Evolutionary conservation across 129 eudicot species (phyloP), one percentile per base, ranked within the genome.

Genomic region (Escallonia herrerae): DNA sequence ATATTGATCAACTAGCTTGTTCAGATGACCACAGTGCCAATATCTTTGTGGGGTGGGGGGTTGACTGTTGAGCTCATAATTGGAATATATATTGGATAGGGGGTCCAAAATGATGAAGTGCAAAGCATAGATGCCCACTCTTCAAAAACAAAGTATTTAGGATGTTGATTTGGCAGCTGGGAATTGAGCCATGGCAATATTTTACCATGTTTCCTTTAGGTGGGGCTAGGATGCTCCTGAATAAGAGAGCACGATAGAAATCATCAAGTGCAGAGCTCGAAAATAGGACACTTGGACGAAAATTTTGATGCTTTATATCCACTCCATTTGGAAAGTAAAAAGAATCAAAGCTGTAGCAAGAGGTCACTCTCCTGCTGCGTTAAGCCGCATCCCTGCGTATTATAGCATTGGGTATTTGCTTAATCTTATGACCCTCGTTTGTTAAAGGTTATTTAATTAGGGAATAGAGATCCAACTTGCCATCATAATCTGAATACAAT

Each of bases 81-180:
- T 44, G 63, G 65, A 65, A 71, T 71, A 53, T 71, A 46, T 53
- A 66, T 54, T 62, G 55, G 64, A 70, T 72, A 67, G 56, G 70
- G 46, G 68, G 63, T 47, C 67, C 56, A 52, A 37, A 66, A 55
- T 76, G 51, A 76, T 64, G 61, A 42, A 66, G 56, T 72, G 66
- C 55, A 77, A 71, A 77, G 70, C 70, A 61, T 61, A 65, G 66
- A 77, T 72, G 64, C 78, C 78, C 72, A 72, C 78, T 63, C 67
- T 54, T 48, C 4, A 53, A 48, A 58, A 68, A 63, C 9, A 40
- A 76, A 60, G 74, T 59, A 60, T 61, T 70, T 43, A 5, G 50
- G 64, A 43, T 65, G 56, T 63, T 62, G 66, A 68, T 67, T 51
- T 78, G 82, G 74, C 74, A 63, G 55, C 75, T 57, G 47, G 46